phyloP scores from a whole-genome alignment of 78 protist species.

The Guillardia theta region DNA sequence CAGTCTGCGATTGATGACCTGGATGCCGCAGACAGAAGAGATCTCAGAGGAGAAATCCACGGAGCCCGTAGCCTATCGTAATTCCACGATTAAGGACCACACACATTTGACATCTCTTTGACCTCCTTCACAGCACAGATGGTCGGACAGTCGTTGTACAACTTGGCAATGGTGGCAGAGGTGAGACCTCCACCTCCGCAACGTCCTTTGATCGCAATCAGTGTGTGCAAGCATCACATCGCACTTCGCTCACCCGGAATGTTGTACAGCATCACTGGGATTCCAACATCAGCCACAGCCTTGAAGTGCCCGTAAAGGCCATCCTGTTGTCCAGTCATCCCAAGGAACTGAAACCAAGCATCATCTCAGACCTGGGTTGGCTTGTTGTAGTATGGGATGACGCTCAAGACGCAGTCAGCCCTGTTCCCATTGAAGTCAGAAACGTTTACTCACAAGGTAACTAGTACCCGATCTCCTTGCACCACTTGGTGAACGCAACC shows the following conservation, averaged over 20 bases:
- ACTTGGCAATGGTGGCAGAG: conserved; percentile 31
- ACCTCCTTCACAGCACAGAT: too few species aligned
- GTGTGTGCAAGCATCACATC: background rate
- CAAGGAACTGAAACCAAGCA: background rate
- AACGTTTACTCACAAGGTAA: too few species aligned
- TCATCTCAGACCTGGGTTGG: background rate
- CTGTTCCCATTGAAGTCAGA: too few species aligned
- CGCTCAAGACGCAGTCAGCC: background rate
- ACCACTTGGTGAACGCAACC: background rate
- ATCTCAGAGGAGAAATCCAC: conserved; percentile 40
- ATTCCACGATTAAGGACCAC: background rate
- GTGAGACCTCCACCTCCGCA: background rate
- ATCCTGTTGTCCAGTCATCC: background rate
- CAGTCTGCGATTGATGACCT: background rate
- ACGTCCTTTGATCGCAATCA: background rate
- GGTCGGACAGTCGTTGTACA: background rate
- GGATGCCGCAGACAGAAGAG: background rate
- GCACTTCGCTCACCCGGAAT: background rate
- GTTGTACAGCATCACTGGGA: conserved; percentile 25
- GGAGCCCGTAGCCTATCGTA: background rate
- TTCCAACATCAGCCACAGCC: background rate
- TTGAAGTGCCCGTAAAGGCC: conserved; percentile 9
- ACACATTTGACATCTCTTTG: background rate
- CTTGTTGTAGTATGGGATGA: conserved; percentile 46
- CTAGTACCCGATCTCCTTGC: conserved; percentile 35